Base-by-base conservation (phyloP, 2,329 filamentous ascomycete species). In the Diaporthe sp. region DNA sequence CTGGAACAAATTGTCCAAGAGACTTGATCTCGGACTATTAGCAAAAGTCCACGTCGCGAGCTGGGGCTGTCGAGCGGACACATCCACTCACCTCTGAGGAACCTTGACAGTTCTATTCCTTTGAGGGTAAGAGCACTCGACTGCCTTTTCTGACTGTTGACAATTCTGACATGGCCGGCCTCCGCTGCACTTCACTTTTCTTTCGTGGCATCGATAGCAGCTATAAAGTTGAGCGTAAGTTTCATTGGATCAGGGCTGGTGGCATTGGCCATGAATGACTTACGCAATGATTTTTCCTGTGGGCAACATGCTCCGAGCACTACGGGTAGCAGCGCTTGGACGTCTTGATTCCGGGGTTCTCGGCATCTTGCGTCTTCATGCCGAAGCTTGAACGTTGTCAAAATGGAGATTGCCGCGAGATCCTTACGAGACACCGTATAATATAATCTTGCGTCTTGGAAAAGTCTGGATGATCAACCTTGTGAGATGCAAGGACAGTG, bases 41-140 rank as follows among this genome's bases (percentile, higher is more conserved):
- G 50, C 22, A 54, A 1, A 30, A 50, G 10, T 6, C 10, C 22
- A 12, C 17, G 47, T 13, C 47, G 3, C 1, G 47, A 50, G 10
- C 22, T 50, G 22, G 10, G 22, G 47, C 3, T 50, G 10, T n/a
- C 22, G 47, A 25, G 47, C 47, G 12, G n/a, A 2, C 9, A 30
- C 13, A 19, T 57, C 7, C 2, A 10, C 54, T 33, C 7, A 57
- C 54, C 54, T 57, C 30, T 33, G 28, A 10, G 28, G 28, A 33
- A 57, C 54, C 54, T 57, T 57, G 30, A 57, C 17, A 22, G 54
- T 33, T 57, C 54, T 57, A 35, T 57, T 57, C 7, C 54, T 57
- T 33, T 57, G 28, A 3, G 54, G 54, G 30, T 57, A 57, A 4
- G 54, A 57, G 54, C 54, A 57, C 1, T 30, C 54, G 5, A 8